Conservation (phyloP, 2,329 filamentous ascomycete genomes). For the Zymoseptoria ardabiliae region DNA sequence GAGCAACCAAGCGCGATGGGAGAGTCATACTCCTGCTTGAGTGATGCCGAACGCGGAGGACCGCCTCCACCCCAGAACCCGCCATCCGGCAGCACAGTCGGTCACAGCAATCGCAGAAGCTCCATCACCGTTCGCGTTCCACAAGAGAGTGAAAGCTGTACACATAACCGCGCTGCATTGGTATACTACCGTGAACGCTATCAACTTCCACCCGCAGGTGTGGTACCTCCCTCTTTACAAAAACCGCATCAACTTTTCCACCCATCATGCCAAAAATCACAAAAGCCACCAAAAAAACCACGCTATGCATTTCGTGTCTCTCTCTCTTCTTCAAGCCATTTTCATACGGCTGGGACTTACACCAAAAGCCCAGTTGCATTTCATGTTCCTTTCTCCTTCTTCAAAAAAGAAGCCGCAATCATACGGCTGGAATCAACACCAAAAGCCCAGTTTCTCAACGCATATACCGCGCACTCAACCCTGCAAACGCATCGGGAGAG, state of each 20-base stretch:
- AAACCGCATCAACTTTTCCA: background rate
- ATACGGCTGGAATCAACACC: too few species aligned
- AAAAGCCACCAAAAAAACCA: background rate
- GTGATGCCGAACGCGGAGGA: too few species aligned
- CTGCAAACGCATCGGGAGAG: conserved; percentile 73
- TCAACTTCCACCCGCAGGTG: background rate
- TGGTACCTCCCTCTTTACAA: background rate
- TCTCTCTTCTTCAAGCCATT: background rate
- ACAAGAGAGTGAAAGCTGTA: background rate
- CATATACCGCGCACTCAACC: conserved; percentile 53
- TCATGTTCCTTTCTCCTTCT: background rate
- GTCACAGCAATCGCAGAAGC: background rate
- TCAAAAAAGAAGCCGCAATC: too few species aligned
- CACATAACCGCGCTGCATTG: background rate
- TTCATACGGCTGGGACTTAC: background rate
- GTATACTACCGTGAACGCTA: background rate
- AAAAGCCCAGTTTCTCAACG: too few species aligned
- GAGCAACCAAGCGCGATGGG: too few species aligned
- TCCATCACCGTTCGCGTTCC: background rate
- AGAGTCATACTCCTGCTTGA: too few species aligned
- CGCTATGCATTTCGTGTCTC: background rate
- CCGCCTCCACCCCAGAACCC: background rate
- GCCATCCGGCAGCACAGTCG: background rate
- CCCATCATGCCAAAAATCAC: background rate
- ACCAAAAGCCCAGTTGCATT: background rate